Evolutionary conservation across 768 basidiomycete species (phyloP), one percentile per base, ranked within the genome.

Genomic region (Lepiota venenata): DNA sequence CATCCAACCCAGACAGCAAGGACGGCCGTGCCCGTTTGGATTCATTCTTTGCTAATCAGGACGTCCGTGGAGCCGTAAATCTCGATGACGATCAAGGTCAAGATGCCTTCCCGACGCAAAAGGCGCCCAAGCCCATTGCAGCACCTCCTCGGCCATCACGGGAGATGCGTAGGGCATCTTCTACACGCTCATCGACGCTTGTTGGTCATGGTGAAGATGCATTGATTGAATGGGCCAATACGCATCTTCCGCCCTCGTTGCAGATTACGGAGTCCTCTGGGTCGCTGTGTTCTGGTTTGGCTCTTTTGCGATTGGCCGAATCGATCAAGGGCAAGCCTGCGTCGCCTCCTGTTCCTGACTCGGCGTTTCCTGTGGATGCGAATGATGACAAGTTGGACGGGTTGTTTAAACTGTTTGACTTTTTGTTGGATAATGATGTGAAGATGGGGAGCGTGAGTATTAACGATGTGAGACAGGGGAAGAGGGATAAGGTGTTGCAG

Each of bases 381-480:
- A 74, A 77, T 57, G 88, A 93, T 64, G 88, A 95, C 59, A 90
- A 88, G 60, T 73, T 96, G 12, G 91, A 93, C 22, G 92, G 93
- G 14, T 74, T 96, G 27, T 94, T 96, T 74, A 78, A 81, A 53
- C 72, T 96, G 52, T 96, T 97, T 70, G 95, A 98, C 70, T 94
- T 92, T 70, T 71, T 97, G 52, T 79, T 98, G 44, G 93, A 95
- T 62, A 91, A 93, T 56, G 93, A 93, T 47, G 85, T 95, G 54
- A 88, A 88, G 71, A 91, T 96, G 77, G 94, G 90, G 8, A 83
- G 85, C 57, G 87, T 98, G 29, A 93, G 90, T 62, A 95, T 97
- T 71, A 96, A 96, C 65, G 96, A 98, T 69, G 78, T 98, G 35
- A 78, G 91, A 47, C 81, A 83, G 57, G 91, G 90, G 27, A 91